These are phyloP conservation scores for Malus sieversii DNA, from an alignment of 306 rosid genomes.

Conservation along the genomic window DNA sequence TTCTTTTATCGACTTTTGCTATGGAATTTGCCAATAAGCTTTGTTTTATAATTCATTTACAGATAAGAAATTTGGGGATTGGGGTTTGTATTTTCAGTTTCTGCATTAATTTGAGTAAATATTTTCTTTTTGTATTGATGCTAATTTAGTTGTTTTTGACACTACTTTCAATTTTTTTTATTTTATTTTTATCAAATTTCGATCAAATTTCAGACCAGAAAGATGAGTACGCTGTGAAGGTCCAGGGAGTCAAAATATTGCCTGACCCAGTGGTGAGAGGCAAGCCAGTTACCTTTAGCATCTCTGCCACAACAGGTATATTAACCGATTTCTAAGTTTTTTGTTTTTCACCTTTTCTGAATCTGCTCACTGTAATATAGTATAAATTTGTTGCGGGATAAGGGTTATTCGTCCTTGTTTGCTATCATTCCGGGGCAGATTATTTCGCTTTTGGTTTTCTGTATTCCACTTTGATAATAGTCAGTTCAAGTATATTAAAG, in stretches of 20 bases:
- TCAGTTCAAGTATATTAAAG: not conserved
- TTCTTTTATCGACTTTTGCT: not conserved
- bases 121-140: not conserved
- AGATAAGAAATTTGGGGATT: not conserved
- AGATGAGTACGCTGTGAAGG: slow-evolving; percentile 59
- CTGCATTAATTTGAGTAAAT: not conserved
- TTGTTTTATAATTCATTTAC: not conserved
- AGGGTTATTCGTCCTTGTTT: not conserved
- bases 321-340: too few species aligned
- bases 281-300: slow-evolving; percentile 57
- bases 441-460: not conserved
- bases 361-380: not conserved
- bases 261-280: slow-evolving; percentile 71
- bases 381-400: not conserved
- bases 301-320: slow-evolving; percentile 49
- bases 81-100: not conserved
- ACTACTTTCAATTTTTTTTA: not conserved
- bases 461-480: not conserved
- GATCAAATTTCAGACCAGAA: slow-evolving; percentile 40
- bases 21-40: not conserved
- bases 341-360: not conserved
- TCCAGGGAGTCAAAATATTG: slow-evolving; percentile 43
- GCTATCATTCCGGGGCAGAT: not conserved
- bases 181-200: not conserved
- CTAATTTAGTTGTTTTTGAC: not conserved